Conservation (phyloP, 2,329 filamentous ascomycete species). For the Ilyonectria robusta region DNA sequence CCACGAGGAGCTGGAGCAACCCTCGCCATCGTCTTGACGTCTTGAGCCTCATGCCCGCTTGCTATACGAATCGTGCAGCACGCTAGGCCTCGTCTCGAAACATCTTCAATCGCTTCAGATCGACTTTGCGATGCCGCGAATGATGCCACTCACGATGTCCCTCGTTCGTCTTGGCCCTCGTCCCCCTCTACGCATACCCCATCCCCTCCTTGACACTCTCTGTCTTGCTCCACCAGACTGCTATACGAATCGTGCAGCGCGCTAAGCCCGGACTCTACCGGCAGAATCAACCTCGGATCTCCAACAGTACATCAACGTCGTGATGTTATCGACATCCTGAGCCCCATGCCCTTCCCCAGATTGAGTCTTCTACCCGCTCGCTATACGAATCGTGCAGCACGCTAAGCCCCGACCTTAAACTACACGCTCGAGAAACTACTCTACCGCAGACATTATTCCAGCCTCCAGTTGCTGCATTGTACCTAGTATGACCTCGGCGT, state of each 20-base stretch:
- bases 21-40: background rate
- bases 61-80: slow-evolving; percentile 49
- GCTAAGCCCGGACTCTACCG: slow-evolving; percentile 21
- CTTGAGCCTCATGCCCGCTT: slow-evolving; percentile 24
- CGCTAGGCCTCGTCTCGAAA: slow-evolving; percentile 39
- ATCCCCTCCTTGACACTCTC: background rate
- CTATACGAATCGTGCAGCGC: slow-evolving; percentile 32
- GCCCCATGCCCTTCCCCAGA: slow-evolving; percentile 11
- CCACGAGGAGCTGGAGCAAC: background rate
- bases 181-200: background rate
- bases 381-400: slow-evolving; percentile 32
- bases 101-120: slow-evolving; percentile 2
- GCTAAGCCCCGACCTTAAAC: slow-evolving; percentile 19
- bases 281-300: background rate
- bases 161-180: slow-evolving; percentile 7
- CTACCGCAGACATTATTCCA: background rate
- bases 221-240: background rate
- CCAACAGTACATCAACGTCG: background rate
- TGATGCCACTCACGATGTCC: background rate
- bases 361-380: slow-evolving; percentile 12
- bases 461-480: background rate
- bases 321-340: too few relatives aligned
- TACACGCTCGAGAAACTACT: background rate
- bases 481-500: background rate
- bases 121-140: background rate